Evolutionary conservation across 352 stramenopile genomes (phyloP).

Genomic region (Phytophthora citricola): DNA sequence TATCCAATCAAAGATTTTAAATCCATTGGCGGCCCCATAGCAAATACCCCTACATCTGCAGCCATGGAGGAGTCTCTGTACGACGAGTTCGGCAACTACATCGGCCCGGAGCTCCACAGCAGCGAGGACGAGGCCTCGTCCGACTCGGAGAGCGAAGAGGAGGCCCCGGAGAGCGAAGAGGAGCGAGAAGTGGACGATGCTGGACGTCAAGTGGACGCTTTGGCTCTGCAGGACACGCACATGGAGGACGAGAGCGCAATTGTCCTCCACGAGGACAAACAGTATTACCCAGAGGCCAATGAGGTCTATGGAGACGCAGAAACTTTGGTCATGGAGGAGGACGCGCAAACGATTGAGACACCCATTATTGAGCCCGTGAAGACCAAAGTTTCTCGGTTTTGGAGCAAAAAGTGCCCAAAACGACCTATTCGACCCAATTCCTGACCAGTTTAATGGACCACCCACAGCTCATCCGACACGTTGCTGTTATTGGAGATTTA

Average conservation of each 20-base stretch:
- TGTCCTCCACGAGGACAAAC: slow-evolving; percentile 99
- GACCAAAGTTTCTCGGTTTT: slow-evolving; percentile 94
- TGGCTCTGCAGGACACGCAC: slow-evolving; percentile 54
- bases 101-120: slow-evolving; percentile 96
- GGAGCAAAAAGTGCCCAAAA: slow-evolving; percentile 81
- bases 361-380: slow-evolving; percentile 97
- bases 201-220: slow-evolving; percentile 47
- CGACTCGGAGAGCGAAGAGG: slow-evolving; percentile 51
- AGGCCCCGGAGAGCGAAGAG: slow-evolving; percentile 44
- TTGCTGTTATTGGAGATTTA: slow-evolving; percentile 97
- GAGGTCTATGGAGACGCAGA: slow-evolving; percentile 97
- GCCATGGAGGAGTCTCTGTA: slow-evolving; percentile 97
- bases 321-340: slow-evolving; percentile 98
- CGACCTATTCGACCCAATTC: slow-evolving; percentile 92
- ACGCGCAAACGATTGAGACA: slow-evolving; percentile 98
- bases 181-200: slow-evolving; percentile 31
- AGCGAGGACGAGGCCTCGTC: slow-evolving; percentile 74
- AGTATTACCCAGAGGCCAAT: slow-evolving; percentile 98
- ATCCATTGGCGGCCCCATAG: slow-evolving; percentile 21
- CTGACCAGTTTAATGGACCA: slow-evolving; percentile 91
- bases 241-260: slow-evolving; percentile 92
- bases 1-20: slow-evolving; percentile 14
- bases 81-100: slow-evolving; percentile 99
- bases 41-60: not conserved
- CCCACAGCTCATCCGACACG: slow-evolving; percentile 91